phyloP scores from a whole-genome alignment of 192 early-diverging fungal genomes.

The Funneliformis mosseae region DNA sequence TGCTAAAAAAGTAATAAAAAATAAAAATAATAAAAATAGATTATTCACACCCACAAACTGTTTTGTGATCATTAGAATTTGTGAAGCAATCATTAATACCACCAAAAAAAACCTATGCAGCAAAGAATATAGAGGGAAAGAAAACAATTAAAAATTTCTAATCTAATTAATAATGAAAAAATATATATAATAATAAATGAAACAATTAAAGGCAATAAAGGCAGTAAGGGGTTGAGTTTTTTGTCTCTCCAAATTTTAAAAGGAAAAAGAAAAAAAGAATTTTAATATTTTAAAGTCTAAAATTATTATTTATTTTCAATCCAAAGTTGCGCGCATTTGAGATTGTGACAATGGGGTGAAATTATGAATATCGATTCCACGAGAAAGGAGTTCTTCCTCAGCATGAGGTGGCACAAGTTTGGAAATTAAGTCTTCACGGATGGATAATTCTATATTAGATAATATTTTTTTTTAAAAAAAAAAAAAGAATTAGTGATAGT shows the following conservation, averaged over 20 bases:
- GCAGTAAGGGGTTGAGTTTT: not conserved
- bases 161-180: slow-evolving; percentile 18
- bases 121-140: not conserved
- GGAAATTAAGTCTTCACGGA: slow-evolving; percentile 78
- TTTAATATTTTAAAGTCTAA: not conserved
- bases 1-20: not conserved
- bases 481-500: not conserved
- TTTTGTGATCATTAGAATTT: slow-evolving; percentile 2
- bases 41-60: not conserved
- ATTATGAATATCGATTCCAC: slow-evolving; percentile 75
- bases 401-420: slow-evolving; percentile 84
- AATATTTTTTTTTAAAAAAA: not conserved
- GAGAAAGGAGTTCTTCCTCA: slow-evolving; percentile 58
- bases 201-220: not conserved
- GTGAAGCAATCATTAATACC: slow-evolving; percentile 9
- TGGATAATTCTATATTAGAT: slow-evolving; percentile 72
- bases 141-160: slow-evolving; percentile 13
- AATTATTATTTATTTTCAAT: slow-evolving; percentile 40
- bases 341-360: slow-evolving; percentile 63
- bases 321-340: slow-evolving; percentile 49
- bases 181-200: not conserved
- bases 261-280: not conserved
- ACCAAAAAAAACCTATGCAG: not conserved
- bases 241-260: not conserved
- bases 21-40: slow-evolving; percentile 9